Conservation (phyloP, 2,329 filamentous ascomycete species). For the Pyrenophora seminiperda region DNA sequence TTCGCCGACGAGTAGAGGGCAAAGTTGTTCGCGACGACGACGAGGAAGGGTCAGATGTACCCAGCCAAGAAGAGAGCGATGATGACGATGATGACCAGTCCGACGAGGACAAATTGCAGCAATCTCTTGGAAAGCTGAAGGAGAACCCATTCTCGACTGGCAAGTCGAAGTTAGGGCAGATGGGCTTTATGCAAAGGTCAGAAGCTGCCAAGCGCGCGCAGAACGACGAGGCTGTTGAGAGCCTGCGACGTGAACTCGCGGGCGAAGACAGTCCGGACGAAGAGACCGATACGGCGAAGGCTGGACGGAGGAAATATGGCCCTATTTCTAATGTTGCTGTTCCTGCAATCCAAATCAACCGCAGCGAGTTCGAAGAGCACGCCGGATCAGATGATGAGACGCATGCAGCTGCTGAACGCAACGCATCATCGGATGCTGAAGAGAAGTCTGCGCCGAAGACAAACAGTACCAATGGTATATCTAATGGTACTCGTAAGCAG, state of each 20-base stretch:
- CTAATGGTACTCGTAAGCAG: slow-evolving; percentile 20
- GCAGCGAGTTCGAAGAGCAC: slow-evolving; percentile 67
- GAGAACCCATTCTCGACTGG: slow-evolving; percentile 62
- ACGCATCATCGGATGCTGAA: slow-evolving; percentile 18
- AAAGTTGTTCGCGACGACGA: slow-evolving; percentile 60
- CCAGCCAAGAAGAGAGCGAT: slow-evolving; percentile 59
- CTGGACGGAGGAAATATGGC: slow-evolving; percentile 75
- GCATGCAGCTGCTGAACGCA: slow-evolving; percentile 26
- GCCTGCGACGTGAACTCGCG: slow-evolving; percentile 69
- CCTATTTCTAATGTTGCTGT: slow-evolving; percentile 49
- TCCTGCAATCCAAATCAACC: slow-evolving; percentile 38
- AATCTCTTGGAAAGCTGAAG: slow-evolving; percentile 46
- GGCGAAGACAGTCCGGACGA: slow-evolving; percentile 61
- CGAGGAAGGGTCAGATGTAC: slow-evolving; percentile 52
- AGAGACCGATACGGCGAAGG: slow-evolving; percentile 59
- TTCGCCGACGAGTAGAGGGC: slow-evolving; percentile 78
- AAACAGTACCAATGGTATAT: slow-evolving; percentile 17
- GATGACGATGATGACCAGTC: slow-evolving; percentile 68
- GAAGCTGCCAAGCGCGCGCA: slow-evolving; percentile 76
- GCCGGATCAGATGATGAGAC: slow-evolving; percentile 54
- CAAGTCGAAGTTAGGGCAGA: slow-evolving; percentile 70
- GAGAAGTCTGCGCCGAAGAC: slow-evolving; percentile 13
- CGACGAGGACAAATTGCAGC: slow-evolving; percentile 45
- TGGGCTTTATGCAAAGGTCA: slow-evolving; percentile 95
- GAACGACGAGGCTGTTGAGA: slow-evolving; percentile 72